Percentiles rank a stretch among this genome's conserved stretches.
phyloP scores from a whole-genome alignment of 1,284 basidiomycete species.

The Pisolithus thermaeus region DNA sequence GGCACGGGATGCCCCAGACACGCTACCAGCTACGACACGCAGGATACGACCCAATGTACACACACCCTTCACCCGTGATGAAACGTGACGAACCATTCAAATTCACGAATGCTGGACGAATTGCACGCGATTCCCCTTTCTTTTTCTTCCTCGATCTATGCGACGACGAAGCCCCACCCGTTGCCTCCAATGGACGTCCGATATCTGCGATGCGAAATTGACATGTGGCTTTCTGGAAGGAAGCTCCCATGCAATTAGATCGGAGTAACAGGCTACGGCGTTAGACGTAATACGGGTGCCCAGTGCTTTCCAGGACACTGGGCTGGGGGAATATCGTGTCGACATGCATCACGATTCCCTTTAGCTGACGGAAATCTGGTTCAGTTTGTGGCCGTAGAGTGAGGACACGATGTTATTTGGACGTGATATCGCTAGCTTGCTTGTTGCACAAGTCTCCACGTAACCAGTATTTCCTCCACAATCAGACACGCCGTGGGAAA shows the following conservation, averaged over 20 bases:
- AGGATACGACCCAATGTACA: constrained; percentile 31
- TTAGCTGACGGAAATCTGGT: not conserved
- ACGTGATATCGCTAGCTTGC: not conserved
- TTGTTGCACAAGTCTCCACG: not conserved
- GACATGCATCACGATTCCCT: not conserved
- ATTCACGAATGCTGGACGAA: constrained; percentile 42
- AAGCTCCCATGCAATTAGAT: constrained; percentile 8
- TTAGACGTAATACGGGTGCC: constrained; percentile 18
- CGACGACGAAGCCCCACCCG: not conserved
- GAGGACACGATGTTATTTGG: not conserved
- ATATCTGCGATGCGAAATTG: not conserved
- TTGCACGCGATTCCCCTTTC: constrained; percentile 1
- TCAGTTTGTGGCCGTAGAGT: not conserved
- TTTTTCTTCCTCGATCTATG: not conserved
- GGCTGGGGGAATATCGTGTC: constrained; percentile 22
- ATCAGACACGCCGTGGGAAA: too few relatives aligned
- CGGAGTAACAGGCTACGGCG: not conserved
- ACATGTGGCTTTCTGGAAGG: constrained; percentile 17
- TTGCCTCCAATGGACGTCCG: not conserved
- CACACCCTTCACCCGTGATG: constrained; percentile 24
- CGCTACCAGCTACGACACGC: constrained; percentile 31
- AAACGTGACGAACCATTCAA: not conserved
- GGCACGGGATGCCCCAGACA: constrained; percentile 6
- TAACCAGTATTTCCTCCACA: too few relatives aligned
- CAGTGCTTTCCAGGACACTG: constrained; percentile 21